Conservation (phyloP, 2,329 filamentous ascomycete genomes). For the Pyrenochaeta sp. region DNA sequence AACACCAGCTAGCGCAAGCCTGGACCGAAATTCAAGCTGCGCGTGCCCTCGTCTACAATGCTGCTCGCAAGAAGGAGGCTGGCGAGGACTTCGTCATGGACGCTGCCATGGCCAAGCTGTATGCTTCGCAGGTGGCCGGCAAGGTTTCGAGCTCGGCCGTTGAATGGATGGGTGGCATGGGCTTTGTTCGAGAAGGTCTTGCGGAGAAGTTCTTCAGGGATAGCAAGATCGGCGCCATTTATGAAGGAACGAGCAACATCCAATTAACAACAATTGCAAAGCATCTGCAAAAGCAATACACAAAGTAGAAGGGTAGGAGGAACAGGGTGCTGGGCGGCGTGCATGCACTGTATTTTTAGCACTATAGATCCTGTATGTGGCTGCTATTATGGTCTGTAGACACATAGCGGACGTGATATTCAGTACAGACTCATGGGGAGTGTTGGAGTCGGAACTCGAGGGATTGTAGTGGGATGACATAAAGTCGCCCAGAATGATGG, state of each 20-base stretch:
- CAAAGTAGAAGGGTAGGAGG: constrained; percentile 51
- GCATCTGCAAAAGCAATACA: constrained; percentile 74
- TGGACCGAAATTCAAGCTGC: constrained; percentile 94
- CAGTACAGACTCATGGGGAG: too few species aligned
- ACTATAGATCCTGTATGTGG: background rate
- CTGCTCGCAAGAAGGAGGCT: constrained; percentile 96
- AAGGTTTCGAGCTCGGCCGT: constrained; percentile 85
- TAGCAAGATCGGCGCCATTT: constrained; percentile 98
- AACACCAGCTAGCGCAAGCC: constrained; percentile 96
- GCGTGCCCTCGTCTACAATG: constrained; percentile 92
- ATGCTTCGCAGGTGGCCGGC: constrained; percentile 89
- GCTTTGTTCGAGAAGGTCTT: constrained; percentile 93
- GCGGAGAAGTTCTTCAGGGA: constrained; percentile 98
- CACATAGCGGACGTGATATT: too few species aligned
- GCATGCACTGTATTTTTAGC: background rate
- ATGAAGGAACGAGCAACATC: constrained; percentile 87
- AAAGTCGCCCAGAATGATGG: too few species aligned
- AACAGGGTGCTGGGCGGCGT: background rate
- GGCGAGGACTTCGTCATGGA: constrained; percentile 95
- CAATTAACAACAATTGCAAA: constrained; percentile 76
- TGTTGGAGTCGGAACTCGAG: too few species aligned
- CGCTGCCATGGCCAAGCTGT: constrained; percentile 98
- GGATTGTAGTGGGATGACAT: too few species aligned
- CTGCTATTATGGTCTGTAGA: too few species aligned
- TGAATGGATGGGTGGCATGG: constrained; percentile 99